Conservation (phyloP, 2,329 filamentous ascomycete species). For the Diplodia mutila region DNA sequence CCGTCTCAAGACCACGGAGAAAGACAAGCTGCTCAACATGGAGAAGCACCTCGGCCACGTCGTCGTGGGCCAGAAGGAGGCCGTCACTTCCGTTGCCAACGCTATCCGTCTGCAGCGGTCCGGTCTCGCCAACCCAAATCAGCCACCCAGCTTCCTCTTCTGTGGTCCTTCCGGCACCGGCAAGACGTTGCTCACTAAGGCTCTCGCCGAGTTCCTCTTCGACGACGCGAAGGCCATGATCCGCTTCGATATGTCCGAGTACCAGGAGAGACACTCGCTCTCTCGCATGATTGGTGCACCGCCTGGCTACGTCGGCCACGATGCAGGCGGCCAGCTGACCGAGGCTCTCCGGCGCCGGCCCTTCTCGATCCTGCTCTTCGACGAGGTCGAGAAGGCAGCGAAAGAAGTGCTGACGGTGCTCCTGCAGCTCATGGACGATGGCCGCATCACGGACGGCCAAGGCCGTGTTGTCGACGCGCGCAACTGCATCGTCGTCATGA, state of each 20-base stretch:
- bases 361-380: constrained; percentile 96
- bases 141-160: constrained; percentile 97
- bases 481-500: constrained; percentile 99
- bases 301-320: constrained; percentile 95
- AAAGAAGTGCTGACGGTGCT: constrained; percentile 97
- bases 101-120: constrained; percentile 94
- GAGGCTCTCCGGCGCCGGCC: constrained; percentile 91
- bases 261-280: constrained; percentile 93
- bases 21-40: constrained; percentile 98
- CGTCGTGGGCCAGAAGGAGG: constrained; percentile 93
- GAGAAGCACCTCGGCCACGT: constrained; percentile 81
- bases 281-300: constrained; percentile 98
- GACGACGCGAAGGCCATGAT: constrained; percentile 98
- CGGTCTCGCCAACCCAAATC: constrained; percentile 92
- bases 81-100: constrained; percentile 89
- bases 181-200: constrained; percentile 96
- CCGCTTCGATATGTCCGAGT: constrained; percentile 99
- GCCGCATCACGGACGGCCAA: constrained; percentile 97
- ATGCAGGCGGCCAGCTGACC: constrained; percentile 92
- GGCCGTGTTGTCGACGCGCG: constrained; percentile 91
- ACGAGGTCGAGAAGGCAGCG: constrained; percentile 97
- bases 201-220: constrained; percentile 95
- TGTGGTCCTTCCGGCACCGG: constrained; percentile 97
- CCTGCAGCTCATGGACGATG: constrained; percentile 99
- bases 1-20: constrained; percentile 89